Base-by-base conservation (phyloP, 306 rosid genomes). In the Alnus rubra region DNA sequence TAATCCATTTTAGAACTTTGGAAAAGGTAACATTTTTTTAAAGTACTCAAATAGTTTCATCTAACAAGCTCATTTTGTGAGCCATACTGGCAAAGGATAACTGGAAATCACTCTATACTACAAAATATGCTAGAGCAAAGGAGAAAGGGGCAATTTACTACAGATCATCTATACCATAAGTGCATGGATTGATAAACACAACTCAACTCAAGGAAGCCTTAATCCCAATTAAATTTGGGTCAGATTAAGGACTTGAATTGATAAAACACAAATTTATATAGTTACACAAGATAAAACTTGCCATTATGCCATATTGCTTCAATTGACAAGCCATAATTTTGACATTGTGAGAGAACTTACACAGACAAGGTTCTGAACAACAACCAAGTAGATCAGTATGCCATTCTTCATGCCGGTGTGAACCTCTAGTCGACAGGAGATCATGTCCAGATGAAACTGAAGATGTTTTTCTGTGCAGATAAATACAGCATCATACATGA, bases 311-410 rank as follows among this genome's bases (percentile, higher is more conserved):
- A 16, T 35, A 6, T 65, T 14, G 39, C 62, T n/a, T 71, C 60
- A n/a, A 69, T 54, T 49, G 50, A 58, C 45, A 44, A 80, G 79
- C 77, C 75, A 37, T 30, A 64, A 64, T 58, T 72, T 60, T 59
- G 55, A 74, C 63, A 74, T 82, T 7, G 69, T 54, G 78, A 82
- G 82, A 81, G 63, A 73, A 87, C 97, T 39, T 91, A 96, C 99
- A 96, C 68, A 96, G 88, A 69, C 82, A 87, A 68, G 97, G 98
- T 75, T 96, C 97, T 33, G 99, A 89, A 82, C 98, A 96, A 82
- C 99, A 96, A 73, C 92, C 93, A 35, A 96, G 99, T 75, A 96
- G 88, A 90, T 96, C 99, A 73, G 89, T 86, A 65, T 91, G 94
- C 99, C 99, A 96, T 55, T 96, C 96, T 74, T 82, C 94, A 54